Percentiles rank a stretch among this genome's conserved stretches.
phyloP scores from a whole-genome alignment of 257 asterid genomes.

The Echites panduratus region DNA sequence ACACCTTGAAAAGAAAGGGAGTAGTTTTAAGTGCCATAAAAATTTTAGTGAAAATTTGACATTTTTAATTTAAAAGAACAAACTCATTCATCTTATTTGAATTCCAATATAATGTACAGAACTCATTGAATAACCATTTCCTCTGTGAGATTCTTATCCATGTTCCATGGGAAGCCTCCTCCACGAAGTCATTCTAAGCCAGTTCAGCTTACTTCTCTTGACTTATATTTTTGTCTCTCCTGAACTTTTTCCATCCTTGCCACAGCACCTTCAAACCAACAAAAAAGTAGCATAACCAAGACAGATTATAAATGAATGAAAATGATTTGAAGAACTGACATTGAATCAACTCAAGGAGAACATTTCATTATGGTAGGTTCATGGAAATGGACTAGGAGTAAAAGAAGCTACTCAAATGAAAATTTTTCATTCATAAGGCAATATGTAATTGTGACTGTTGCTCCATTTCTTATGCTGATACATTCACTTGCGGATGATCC shows the following conservation, averaged over 20 bases:
- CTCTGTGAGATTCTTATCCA: not conserved
- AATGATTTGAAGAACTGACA: not conserved
- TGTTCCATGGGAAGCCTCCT: not conserved
- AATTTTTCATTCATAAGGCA: not conserved
- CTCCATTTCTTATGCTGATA: not conserved
- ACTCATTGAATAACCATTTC: not conserved
- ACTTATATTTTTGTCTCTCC: conserved; percentile 5
- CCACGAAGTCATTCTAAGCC: not conserved
- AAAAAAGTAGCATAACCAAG: conserved; percentile 3
- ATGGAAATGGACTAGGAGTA: not conserved
- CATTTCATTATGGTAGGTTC: not conserved
- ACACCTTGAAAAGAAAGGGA: no score
- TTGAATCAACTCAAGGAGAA: not conserved
- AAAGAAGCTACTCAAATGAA: not conserved
- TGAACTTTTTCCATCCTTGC: conserved; percentile 37
- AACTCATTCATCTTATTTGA: not conserved
- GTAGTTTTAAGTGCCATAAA: no score
- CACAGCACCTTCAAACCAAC: conserved; percentile 58
- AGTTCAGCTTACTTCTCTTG: not conserved
- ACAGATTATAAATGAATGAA: not conserved
- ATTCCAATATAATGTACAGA: not conserved
- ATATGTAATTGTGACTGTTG: not conserved
- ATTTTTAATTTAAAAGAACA: not conserved
- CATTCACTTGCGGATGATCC: not conserved
- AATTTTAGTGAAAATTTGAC: no score